A percentile compares a stretch with the other conserved stretches of the same genome.
phyloP scores from a whole-genome alignment of 805 yeast species.

The Hanseniaspora nectarophila region DNA sequence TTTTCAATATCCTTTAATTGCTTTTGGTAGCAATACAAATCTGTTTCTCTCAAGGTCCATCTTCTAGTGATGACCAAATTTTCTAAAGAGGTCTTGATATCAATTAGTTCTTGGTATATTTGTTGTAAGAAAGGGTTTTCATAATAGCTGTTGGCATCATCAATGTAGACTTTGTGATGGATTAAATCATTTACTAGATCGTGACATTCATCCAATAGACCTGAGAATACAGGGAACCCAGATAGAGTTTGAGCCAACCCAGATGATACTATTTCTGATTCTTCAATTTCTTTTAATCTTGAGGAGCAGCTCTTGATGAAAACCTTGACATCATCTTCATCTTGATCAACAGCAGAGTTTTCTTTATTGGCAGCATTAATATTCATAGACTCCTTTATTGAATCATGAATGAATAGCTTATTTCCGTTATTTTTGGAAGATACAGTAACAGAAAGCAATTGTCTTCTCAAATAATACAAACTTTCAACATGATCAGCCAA shows the following conservation, averaged over 20 bases:
- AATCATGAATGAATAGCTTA: conserved; percentile 5
- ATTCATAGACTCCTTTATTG: conserved; percentile 9
- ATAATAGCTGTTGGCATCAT: conserved; percentile 25
- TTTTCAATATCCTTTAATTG: conserved; percentile 63
- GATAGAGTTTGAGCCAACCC: conserved; percentile 25
- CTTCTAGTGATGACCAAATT: conserved; percentile 81
- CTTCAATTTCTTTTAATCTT: conserved; percentile 14
- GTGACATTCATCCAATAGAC: conserved; percentile 73
- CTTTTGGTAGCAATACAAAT: conserved; percentile 72
- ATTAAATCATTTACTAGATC: conserved; percentile 58
- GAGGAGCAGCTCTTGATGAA: conserved; percentile 13
- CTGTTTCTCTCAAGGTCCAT: conserved; percentile 97
- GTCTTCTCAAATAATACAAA: conserved; percentile 52
- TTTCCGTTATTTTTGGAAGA: conserved; percentile 21
- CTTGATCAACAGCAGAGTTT: background rate
- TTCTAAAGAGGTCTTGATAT: conserved; percentile 62
- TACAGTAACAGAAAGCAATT: conserved; percentile 43
- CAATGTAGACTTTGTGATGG: conserved; percentile 26
- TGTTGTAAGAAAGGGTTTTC: conserved; percentile 43
- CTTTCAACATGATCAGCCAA: conserved; percentile 43
- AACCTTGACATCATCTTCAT: conserved; percentile 14
- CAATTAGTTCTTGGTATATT: conserved; percentile 51
- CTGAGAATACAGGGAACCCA: conserved; percentile 47
- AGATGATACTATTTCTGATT: conserved; percentile 18
- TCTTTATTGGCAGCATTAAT: background rate